A percentile compares a stretch with the other conserved stretches of the same genome.
Evolutionary conservation across 1,139 yeast species (phyloP).

Genomic region (Arxiozyma bovina): DNA sequence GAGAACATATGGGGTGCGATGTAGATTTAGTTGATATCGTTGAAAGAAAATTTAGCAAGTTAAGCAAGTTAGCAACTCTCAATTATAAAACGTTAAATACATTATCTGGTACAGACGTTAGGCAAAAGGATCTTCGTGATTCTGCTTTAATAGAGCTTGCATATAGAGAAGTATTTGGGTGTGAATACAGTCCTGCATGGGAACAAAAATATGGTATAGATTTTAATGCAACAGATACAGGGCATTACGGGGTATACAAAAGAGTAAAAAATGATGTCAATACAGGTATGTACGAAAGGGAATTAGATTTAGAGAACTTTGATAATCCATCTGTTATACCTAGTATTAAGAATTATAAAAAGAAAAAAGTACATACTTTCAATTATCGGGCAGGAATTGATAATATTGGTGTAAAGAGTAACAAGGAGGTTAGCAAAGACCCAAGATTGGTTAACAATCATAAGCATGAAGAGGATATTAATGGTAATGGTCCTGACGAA

Average conservation of each 20-base stretch:
- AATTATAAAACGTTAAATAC: constrained; percentile 24
- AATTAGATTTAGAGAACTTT: not conserved
- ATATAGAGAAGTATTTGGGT: constrained; percentile 52
- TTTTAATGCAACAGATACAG: not conserved
- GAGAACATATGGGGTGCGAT: constrained; percentile 92
- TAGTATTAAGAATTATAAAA: constrained; percentile 12
- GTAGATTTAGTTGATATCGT: constrained; percentile 80
- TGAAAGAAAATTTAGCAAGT: constrained; percentile 60
- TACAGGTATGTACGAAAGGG: not conserved
- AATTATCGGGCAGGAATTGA: constrained; percentile 86
- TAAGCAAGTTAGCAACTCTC: constrained; percentile 48
- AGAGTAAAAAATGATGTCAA: not conserved
- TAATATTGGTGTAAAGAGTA: constrained; percentile 75
- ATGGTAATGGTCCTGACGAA: constrained; percentile 65
- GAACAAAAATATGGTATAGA: constrained; percentile 16
- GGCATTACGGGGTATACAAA: not conserved
- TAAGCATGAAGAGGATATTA: constrained; percentile 61
- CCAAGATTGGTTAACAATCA: constrained; percentile 64
- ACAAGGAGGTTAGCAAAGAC: constrained; percentile 65
- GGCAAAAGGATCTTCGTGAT: constrained; percentile 24
- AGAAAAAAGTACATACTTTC: constrained; percentile 43
- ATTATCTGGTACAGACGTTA: constrained; percentile 2
- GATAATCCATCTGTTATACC: not conserved
- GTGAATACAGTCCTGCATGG: constrained; percentile 41
- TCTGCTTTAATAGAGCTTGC: constrained; percentile 73